A percentile compares a stretch with the other conserved stretches of the same genome.
phyloP scores from a whole-genome alignment of 2,329 filamentous ascomycete species.

The Pseudogymnoascus sp. region DNA sequence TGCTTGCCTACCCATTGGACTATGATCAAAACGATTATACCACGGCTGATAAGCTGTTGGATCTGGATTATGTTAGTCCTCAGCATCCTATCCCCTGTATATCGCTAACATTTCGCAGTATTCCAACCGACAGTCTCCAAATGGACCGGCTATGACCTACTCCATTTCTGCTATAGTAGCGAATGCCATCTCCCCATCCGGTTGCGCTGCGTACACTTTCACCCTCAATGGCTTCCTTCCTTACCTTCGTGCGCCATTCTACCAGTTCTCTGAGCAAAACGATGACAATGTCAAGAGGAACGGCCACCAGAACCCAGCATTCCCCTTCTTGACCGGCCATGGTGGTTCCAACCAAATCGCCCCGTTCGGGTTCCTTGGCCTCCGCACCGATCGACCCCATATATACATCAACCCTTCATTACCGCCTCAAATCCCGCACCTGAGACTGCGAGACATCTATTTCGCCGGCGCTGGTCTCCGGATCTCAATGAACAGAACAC shows the following conservation, averaged over 20 bases:
- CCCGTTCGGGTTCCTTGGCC: conserved; percentile 58
- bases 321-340: conserved; percentile 62
- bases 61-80: conserved; percentile 50
- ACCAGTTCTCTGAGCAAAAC: conserved; percentile 62
- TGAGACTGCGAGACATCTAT: conserved; percentile 56
- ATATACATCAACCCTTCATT: conserved; percentile 57
- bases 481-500: conserved; percentile 52
- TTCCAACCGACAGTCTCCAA: conserved; percentile 56
- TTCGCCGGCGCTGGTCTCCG: conserved; percentile 57
- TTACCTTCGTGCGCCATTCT: conserved; percentile 59
- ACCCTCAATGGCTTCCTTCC: conserved; percentile 53
- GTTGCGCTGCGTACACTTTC: conserved; percentile 62
- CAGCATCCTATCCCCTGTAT: not conserved
- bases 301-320: conserved; percentile 56
- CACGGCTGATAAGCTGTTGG: conserved; percentile 37
- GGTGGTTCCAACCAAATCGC: conserved; percentile 61
- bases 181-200: conserved; percentile 55
- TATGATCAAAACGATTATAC: conserved; percentile 47
- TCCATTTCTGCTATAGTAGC: conserved; percentile 60
- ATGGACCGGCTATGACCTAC: conserved; percentile 67
- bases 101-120: conserved; percentile 36
- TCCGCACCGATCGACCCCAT: conserved; percentile 49
- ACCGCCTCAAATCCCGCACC: conserved; percentile 48
- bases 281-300: conserved; percentile 51
- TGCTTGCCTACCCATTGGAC: conserved; percentile 56